Evolutionary conservation across 441 rosid genomes (phyloP).

Genomic region (Brassica hybrid): DNA sequence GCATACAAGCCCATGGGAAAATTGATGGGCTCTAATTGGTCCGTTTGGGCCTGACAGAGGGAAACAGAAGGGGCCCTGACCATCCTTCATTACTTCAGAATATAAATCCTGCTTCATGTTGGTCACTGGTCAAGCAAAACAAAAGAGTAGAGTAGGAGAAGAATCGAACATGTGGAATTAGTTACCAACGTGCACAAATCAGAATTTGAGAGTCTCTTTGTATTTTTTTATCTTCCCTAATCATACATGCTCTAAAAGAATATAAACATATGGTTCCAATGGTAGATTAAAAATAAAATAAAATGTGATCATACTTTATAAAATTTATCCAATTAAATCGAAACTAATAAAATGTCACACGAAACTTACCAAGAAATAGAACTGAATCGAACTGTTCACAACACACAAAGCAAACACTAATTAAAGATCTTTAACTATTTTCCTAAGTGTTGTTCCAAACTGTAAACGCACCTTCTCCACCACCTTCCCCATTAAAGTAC

Average conservation of each 20-base stretch:
- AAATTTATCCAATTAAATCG: too few species aligned
- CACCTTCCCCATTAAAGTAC: conserved; percentile 43
- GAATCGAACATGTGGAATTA: background rate
- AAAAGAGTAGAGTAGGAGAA: background rate
- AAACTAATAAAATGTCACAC: too few species aligned
- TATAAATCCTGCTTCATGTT: too few species aligned
- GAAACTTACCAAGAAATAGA: background rate
- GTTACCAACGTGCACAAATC: too few species aligned
- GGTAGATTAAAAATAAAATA: too few species aligned
- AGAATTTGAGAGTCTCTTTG: too few species aligned
- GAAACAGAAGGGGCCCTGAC: background rate
- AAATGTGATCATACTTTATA: too few species aligned
- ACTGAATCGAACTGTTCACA: conserved; percentile 21
- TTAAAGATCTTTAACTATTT: background rate
- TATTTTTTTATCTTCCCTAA: too few species aligned
- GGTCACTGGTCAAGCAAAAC: background rate
- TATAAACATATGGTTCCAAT: too few species aligned
- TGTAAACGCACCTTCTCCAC: conserved; percentile 55
- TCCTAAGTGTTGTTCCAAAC: conserved; percentile 63
- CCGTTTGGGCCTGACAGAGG: background rate
- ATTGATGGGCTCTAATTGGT: background rate
- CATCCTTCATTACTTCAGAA: background rate
- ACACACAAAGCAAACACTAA: conserved; percentile 17
- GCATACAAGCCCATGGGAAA: background rate
- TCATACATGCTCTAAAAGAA: too few species aligned